phyloP scores from a whole-genome alignment of 2,329 filamentous ascomycete genomes.

The Sclerotinia subarctica region DNA sequence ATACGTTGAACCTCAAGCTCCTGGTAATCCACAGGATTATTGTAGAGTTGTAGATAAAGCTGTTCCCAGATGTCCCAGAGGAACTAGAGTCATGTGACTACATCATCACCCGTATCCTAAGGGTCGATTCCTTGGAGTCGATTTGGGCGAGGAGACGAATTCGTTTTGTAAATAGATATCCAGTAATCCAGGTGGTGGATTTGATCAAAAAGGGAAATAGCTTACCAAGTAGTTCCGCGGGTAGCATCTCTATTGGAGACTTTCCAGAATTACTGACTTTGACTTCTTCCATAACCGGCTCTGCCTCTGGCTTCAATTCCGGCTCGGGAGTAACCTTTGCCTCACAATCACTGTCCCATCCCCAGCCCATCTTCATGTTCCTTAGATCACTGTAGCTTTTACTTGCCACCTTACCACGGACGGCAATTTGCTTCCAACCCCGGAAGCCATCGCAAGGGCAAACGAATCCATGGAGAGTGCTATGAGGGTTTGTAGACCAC shows the following conservation, averaged over 20 bases:
- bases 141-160: conserved; percentile 7
- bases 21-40: conserved; percentile 12
- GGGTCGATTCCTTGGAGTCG: conserved; percentile 16
- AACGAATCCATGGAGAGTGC: conserved; percentile 56
- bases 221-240: conserved; percentile 69
- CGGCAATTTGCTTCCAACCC: conserved; percentile 61
- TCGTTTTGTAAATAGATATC: not conserved
- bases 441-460: conserved; percentile 55
- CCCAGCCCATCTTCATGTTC: conserved; percentile 54
- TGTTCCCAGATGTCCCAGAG: conserved; percentile 15
- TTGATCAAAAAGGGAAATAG: conserved; percentile 28
- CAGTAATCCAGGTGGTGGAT: conserved; percentile 8
- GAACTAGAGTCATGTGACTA: conserved; percentile 26
- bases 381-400: conserved; percentile 60
- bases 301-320: conserved; percentile 5
- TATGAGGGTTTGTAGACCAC: conserved; percentile 46
- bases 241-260: conserved; percentile 63
- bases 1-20: conserved; percentile 21
- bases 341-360: conserved; percentile 37
- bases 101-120: conserved; percentile 15
- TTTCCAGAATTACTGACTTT: conserved; percentile 43
- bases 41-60: conserved; percentile 12
- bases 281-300: conserved; percentile 16
- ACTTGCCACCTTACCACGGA: conserved; percentile 55
- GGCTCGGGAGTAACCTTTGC: not conserved